Percentiles rank a stretch among this genome's conserved stretches.
These are phyloP conservation scores for Aspergillus sp. DNA, from an alignment of 2,329 filamentous ascomycete genomes.

Conservation along the genomic window DNA sequence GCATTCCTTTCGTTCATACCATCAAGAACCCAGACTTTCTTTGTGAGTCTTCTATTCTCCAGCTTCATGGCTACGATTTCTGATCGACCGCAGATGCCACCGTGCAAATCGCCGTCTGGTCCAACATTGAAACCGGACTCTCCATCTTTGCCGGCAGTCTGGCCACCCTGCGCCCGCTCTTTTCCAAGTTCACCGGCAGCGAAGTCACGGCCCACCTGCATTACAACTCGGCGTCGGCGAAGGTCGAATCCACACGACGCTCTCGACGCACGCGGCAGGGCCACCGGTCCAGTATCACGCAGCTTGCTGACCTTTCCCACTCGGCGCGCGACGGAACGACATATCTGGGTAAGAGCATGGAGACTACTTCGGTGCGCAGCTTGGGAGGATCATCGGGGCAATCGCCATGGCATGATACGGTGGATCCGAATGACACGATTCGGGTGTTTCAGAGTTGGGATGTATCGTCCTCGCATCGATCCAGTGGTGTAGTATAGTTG, in stretches of 20 bases:
- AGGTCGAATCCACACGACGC: neutral
- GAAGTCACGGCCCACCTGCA: neutral
- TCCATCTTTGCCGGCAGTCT: slow-evolving; percentile 22
- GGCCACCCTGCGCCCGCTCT: slow-evolving; percentile 19
- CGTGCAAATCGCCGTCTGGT: slow-evolving; percentile 20
- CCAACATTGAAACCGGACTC: slow-evolving; percentile 22
- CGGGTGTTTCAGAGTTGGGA: slow-evolving; percentile 5
- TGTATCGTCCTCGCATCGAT: neutral
- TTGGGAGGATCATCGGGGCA: neutral
- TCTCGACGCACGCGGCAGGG: neutral
- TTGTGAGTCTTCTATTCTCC: slow-evolving; percentile 10
- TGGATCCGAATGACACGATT: neutral
- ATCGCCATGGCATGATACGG: neutral
- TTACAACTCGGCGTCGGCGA: slow-evolving; percentile 1
- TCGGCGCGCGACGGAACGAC: neutral
- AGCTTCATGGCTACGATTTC: too few species aligned
- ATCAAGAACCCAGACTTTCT: slow-evolving; percentile 16
- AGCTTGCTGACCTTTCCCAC: neutral
- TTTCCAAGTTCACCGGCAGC: slow-evolving; percentile 4
- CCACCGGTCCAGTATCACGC: neutral
- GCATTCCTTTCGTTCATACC: slow-evolving; percentile 16
- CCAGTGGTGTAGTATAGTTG: neutral
- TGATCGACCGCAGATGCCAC: slow-evolving; percentile 10
- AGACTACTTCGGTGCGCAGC: neutral
- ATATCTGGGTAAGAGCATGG: neutral